phyloP scores from a whole-genome alignment of 78 protist species.

The Dictyostelium firmibasis region DNA sequence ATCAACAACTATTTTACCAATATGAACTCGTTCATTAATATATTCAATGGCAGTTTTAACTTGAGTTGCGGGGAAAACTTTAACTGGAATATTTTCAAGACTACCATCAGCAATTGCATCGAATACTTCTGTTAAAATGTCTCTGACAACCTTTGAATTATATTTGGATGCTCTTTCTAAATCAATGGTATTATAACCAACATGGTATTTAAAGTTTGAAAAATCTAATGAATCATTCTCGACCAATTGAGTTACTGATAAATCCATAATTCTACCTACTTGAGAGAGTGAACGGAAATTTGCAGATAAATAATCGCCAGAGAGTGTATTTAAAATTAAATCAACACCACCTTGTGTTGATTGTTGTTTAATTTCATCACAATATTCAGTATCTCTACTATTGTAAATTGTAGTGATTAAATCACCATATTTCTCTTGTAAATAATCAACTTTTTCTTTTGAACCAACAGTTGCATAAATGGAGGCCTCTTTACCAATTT shows the following conservation, averaged over 20 bases:
- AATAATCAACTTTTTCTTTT: slow-evolving; percentile 34
- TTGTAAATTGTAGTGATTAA: slow-evolving; percentile 56
- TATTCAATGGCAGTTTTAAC: slow-evolving; percentile 56
- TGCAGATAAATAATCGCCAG: slow-evolving; percentile 47
- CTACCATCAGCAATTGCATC: background rate
- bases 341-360: slow-evolving; percentile 70
- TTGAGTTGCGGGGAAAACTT: slow-evolving; percentile 30
- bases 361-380: slow-evolving; percentile 39
- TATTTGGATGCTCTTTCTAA: slow-evolving; percentile 32
- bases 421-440: slow-evolving; percentile 12
- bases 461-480: slow-evolving; percentile 53
- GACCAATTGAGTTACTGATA: slow-evolving; percentile 55
- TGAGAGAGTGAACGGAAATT: slow-evolving; percentile 51
- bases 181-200: slow-evolving; percentile 38
- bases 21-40: slow-evolving; percentile 47
- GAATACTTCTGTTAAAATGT: slow-evolving; percentile 28
- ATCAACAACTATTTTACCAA: slow-evolving; percentile 67
- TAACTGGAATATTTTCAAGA: slow-evolving; percentile 32
- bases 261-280: slow-evolving; percentile 79
- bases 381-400: slow-evolving; percentile 1
- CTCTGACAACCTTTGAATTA: slow-evolving; percentile 21
- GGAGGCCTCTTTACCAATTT: background rate
- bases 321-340: slow-evolving; percentile 64
- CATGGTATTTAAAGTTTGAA: slow-evolving; percentile 42
- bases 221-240: slow-evolving; percentile 48